Evolutionary conservation across 2,329 filamentous ascomycete genomes (phyloP), one percentile per base, ranked within the genome.

Genomic region (Claviceps purpurea): DNA sequence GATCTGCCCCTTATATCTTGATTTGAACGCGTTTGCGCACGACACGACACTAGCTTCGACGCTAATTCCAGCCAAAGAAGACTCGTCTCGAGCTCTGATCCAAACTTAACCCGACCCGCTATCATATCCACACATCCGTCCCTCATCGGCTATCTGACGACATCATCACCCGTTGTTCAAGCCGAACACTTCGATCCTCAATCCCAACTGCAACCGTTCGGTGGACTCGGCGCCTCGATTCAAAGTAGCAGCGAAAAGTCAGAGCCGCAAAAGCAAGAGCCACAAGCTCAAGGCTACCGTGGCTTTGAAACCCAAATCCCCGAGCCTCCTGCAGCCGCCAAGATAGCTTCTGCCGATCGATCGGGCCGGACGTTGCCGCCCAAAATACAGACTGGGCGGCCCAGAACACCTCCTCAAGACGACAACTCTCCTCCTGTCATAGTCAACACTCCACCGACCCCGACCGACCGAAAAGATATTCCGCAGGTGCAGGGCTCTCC

Each of bases 101-200:
- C 56, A 54, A 54, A 57, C 57, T 56, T 56, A 53, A 53, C 57
- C 57, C 63, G 62, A 58, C 60, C 62, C 41, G 53, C 57, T 51
- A 59, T 60, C 55, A 57, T 62, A 53, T 78, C 77, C 44, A 71
- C 76, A 30, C 79, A 81, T 64, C 77, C 81, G 50, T 84, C 84
- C 38, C 82, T 85, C 60, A 74, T 78, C 61, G 81, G 80, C 56
- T 81, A 85, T 64, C 71, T 85, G 55, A 86, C 84, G 48, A 79
- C 81, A 38, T 85, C 83, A 34, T 86, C 84, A 22, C 80, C 84
- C 37, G 67, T 84, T 54, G 76, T 86, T 49, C 81, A 83, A 60
- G 75, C 78, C 48, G 72, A 70, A 24, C 75, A 76, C 57, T 61
- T 76, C 38, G 59, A 63, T 42, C 54, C 62, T 22, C 56, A 58